A percentile compares a stretch with the other conserved stretches of the same genome.
Conservation (phyloP, 164 flowering plant species). For the Akebia trifoliata region DNA sequence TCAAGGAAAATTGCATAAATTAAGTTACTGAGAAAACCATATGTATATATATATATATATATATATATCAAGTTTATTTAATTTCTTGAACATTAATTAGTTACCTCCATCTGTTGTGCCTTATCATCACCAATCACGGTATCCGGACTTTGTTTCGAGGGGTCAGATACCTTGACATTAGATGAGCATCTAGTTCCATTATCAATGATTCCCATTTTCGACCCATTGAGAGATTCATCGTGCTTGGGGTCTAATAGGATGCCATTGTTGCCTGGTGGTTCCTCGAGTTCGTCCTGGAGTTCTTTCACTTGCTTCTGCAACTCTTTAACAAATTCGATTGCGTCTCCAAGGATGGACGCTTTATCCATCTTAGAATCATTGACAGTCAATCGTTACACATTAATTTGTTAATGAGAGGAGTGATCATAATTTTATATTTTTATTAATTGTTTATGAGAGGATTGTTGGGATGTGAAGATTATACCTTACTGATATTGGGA, state of each 20-base stretch:
- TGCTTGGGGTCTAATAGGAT: conserved; percentile 22
- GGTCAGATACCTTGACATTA: conserved; percentile 5
- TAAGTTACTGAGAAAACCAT: no score
- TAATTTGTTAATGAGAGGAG: no score
- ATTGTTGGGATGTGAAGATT: no score
- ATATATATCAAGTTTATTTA: not conserved
- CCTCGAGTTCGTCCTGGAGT: conserved; percentile 77
- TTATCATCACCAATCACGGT: conserved; percentile 31
- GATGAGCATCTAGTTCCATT: conserved; percentile 18
- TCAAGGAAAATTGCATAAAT: not conserved
- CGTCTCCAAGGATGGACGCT: conserved; percentile 85
- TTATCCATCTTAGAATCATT: conserved; percentile 56
- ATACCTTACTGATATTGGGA: conserved; percentile 87
- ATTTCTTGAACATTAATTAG: not conserved
- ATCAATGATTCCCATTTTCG: conserved; percentile 22
- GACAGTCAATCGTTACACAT: no score
- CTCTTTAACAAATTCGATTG: conserved; percentile 75
- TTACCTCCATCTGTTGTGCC: conserved; percentile 83
- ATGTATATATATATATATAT: not conserved
- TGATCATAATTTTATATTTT: no score
- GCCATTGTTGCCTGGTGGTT: conserved; percentile 37
- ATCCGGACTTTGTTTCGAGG: conserved; percentile 28
- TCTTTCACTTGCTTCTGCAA: conserved; percentile 68
- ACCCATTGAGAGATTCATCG: conserved; percentile 25
- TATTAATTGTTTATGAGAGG: no score